These are phyloP conservation scores for Nakaseomyces kungkrabaensis DNA, from an alignment of 1,139 yeast species.

Conservation along the genomic window DNA sequence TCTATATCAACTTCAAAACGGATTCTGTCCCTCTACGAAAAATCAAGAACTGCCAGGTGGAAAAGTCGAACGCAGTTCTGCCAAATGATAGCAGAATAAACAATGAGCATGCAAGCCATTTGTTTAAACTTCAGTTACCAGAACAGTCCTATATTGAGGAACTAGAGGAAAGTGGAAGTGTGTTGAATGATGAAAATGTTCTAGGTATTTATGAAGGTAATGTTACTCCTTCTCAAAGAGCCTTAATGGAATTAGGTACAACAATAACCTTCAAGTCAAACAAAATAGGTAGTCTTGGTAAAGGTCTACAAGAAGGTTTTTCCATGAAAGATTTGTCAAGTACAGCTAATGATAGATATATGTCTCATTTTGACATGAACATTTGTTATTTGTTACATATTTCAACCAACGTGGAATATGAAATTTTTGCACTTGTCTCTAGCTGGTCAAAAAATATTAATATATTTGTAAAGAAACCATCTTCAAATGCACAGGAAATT, in stretches of 20 bases:
- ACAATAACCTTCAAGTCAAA: slow-evolving; percentile 57
- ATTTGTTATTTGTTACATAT: slow-evolving; percentile 64
- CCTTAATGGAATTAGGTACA: slow-evolving; percentile 69
- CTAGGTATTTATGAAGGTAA: slow-evolving; percentile 73
- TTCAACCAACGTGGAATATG: slow-evolving; percentile 60
- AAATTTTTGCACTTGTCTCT: slow-evolving; percentile 58
- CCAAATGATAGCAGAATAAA: slow-evolving; percentile 52
- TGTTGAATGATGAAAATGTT: slow-evolving; percentile 54
- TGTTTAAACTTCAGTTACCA: slow-evolving; percentile 59
- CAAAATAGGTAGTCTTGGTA: slow-evolving; percentile 71
- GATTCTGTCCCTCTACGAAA: slow-evolving; percentile 36
- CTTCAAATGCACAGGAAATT: slow-evolving; percentile 57
- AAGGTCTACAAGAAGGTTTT: slow-evolving; percentile 80
- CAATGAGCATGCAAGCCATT: slow-evolving; percentile 35
- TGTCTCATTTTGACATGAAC: slow-evolving; percentile 47
- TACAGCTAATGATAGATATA: slow-evolving; percentile 42
- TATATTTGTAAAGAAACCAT: slow-evolving; percentile 60
- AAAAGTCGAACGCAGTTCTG: slow-evolving; percentile 46
- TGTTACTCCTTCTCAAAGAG: slow-evolving; percentile 58
- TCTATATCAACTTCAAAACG: slow-evolving; percentile 59
- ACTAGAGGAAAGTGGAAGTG: slow-evolving; percentile 45
- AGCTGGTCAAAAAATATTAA: slow-evolving; percentile 50
- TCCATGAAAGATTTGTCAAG: slow-evolving; percentile 47
- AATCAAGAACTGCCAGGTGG: slow-evolving; percentile 48
- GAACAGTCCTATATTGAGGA: slow-evolving; percentile 55